A percentile compares a stretch with the other conserved stretches of the same genome.
These are phyloP conservation scores for Phytophthora pisi DNA, from an alignment of 352 stramenopile genomes.

Conservation along the genomic window DNA sequence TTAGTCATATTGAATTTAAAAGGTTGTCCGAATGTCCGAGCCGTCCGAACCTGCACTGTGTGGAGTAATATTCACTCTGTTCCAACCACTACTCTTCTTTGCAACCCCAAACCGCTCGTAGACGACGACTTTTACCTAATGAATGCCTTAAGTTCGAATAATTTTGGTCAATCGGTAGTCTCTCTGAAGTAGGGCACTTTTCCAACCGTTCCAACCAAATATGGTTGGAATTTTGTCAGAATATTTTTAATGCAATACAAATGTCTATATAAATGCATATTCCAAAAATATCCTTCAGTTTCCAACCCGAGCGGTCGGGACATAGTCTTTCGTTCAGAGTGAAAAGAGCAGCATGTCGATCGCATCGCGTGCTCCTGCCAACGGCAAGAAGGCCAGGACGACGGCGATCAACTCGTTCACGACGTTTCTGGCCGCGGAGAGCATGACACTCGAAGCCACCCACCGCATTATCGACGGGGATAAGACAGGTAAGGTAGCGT, in stretches of 20 bases:
- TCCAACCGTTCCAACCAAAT: conserved; percentile 24
- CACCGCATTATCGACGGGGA: not conserved
- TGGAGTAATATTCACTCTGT: too few species aligned
- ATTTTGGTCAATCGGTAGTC: too few species aligned
- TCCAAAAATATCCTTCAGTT: conserved; percentile 12
- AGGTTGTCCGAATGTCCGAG: too few species aligned
- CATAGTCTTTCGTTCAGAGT: too few species aligned
- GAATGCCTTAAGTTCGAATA: too few species aligned
- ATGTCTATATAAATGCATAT: conserved; percentile 10
- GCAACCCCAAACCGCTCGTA: too few species aligned
- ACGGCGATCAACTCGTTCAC: conserved; percentile 8
- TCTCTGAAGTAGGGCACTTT: not conserved
- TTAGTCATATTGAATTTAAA: too few species aligned
- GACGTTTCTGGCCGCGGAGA: conserved; percentile 5
- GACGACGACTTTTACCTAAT: too few species aligned
- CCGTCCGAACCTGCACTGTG: too few species aligned
- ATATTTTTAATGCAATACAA: conserved; percentile 19
- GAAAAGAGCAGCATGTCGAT: not conserved
- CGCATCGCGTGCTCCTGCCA: not conserved
- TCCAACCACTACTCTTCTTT: too few species aligned
- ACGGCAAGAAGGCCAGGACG: conserved; percentile 2
- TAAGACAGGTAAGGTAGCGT: conserved; percentile 3
- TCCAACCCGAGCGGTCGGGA: not conserved
- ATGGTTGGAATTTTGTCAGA: conserved; percentile 27
- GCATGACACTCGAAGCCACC: not conserved